Evolutionary conservation across 768 basidiomycete species (phyloP).

Genomic region (Russula foetens): DNA sequence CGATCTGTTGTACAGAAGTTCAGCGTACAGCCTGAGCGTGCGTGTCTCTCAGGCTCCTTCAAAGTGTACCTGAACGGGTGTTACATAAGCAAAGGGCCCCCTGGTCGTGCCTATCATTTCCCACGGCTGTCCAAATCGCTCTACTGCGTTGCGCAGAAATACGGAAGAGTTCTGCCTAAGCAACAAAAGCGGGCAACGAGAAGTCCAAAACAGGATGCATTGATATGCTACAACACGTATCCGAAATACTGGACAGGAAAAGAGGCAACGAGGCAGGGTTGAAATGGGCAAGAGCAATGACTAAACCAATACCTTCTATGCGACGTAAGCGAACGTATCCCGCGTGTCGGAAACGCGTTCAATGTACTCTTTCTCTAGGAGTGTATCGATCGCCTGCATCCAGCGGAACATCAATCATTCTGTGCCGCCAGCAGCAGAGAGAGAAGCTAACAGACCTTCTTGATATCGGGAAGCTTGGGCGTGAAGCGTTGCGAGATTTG

Average conservation of each 20-base stretch:
- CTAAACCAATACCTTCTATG: conserved; percentile 29
- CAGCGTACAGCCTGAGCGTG: too few relatives aligned
- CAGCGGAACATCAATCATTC: conserved; percentile 7
- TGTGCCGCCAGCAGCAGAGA: background rate
- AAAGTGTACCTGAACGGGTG: too few relatives aligned
- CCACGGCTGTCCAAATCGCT: too few relatives aligned
- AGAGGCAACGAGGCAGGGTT: background rate
- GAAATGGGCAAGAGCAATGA: background rate
- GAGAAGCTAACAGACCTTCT: conserved; percentile 53
- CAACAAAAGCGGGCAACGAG: too few relatives aligned
- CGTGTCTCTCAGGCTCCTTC: too few relatives aligned
- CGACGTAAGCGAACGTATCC: conserved; percentile 79
- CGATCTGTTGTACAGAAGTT: too few relatives aligned
- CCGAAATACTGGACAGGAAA: background rate
- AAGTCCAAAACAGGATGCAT: conserved; percentile 9
- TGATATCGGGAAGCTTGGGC: conserved; percentile 94
- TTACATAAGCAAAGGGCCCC: too few relatives aligned
- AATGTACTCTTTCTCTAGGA: conserved; percentile 96
- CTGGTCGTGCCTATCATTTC: too few relatives aligned
- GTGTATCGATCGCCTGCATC: conserved; percentile 72
- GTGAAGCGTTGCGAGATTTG: conserved; percentile 84
- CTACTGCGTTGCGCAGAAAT: too few relatives aligned
- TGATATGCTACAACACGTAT: conserved; percentile 18
- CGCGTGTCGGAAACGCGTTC: conserved; percentile 89
- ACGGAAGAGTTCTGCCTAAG: too few relatives aligned